phyloP scores from a whole-genome alignment of 108 stramenopile genomes.

The Nitzschia palea region DNA sequence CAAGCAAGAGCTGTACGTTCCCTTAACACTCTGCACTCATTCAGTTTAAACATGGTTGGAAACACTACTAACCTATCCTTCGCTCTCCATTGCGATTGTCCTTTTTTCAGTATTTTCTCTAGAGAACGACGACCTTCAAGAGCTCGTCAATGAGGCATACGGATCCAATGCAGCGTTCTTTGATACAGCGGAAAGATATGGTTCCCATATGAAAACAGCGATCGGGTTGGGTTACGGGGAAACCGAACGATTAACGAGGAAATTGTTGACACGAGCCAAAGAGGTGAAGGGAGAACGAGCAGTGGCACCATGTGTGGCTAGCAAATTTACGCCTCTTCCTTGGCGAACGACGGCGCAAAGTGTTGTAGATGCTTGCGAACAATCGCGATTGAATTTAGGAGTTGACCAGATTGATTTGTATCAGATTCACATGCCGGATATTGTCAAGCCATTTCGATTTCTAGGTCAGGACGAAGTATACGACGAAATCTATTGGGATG shows the following conservation, averaged over 20 bases:
- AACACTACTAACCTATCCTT: too few species aligned
- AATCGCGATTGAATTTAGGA: conserved; percentile 57
- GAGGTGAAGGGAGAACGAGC: conserved; percentile 4
- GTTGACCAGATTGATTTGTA: conserved; percentile 70
- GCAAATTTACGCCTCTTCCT: conserved; percentile 69
- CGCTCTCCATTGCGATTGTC: too few species aligned
- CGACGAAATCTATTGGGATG: conserved; percentile 65
- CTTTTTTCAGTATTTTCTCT: conserved; percentile 27
- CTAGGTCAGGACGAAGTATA: conserved; percentile 35
- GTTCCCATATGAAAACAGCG: conserved; percentile 54
- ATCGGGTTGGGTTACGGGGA: conserved; percentile 58
- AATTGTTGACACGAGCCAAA: conserved; percentile 19
- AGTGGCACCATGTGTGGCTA: conserved; percentile 44
- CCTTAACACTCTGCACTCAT: background rate
- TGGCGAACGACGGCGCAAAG: conserved; percentile 56
- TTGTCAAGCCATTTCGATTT: conserved; percentile 54
- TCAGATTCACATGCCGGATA: conserved; percentile 77
- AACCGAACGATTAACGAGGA: conserved; percentile 45
- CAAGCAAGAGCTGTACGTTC: conserved; percentile 36
- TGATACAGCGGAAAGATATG: conserved; percentile 73
- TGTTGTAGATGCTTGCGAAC: conserved; percentile 63
- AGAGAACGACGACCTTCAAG: conserved; percentile 45
- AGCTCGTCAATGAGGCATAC: conserved; percentile 33
- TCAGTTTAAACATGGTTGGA: background rate
- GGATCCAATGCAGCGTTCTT: conserved; percentile 49